Evolutionary conservation across 2,329 filamentous ascomycete genomes (phyloP), one percentile per base, ranked within the genome.

Genomic region (Colletotrichum magnum): DNA sequence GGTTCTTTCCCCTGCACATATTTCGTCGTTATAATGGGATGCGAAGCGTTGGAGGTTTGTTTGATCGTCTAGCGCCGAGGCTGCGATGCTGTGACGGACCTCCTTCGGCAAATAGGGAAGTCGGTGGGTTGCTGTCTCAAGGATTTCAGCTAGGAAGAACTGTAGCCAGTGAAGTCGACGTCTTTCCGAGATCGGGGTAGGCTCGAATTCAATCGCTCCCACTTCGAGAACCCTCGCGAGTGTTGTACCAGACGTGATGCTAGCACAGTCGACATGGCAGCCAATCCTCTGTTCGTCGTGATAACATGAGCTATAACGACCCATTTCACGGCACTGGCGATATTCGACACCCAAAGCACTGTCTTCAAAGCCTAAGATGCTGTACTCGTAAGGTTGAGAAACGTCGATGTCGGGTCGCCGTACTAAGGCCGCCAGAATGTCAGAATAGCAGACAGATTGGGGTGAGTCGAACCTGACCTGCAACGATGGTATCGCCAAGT

Each of bases 221-320:
- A 16, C 53, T 41, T 64, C 52, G 21, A 41, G 21, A 50, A 51
- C 43, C 28, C 54, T 43, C 16, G 16, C 5, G 5, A 64, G 16
- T 57, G 24, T 57, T n/a, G 15, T 52, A 28, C 7, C 13, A 12
- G 61, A 43, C 36, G 13, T 21, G 18, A n/a, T 43, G 16, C 41
- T 16, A 32, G 16, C 16, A n/a, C 52, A 64, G 15, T 57, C 52
- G 57, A 64, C n/a, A 7, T 64, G 52, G n/a, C 53, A 64, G 16
- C 61, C 61, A 51, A 24, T 43, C 7, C 51, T 51, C 43, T 43
- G 12, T 32, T 64, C 61, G 18, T 64, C 52, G 21, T 64, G 61
- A 13, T 51, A 18, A 21, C 61, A 64, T 57, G 5, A 51, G 5
- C 52, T 52, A 51, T 5, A 28, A 9, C 61, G 57, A 43, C 21